These are phyloP conservation scores for Keithomyces neogunnii DNA, from an alignment of 2,329 filamentous ascomycete species.

Conservation along the genomic window DNA sequence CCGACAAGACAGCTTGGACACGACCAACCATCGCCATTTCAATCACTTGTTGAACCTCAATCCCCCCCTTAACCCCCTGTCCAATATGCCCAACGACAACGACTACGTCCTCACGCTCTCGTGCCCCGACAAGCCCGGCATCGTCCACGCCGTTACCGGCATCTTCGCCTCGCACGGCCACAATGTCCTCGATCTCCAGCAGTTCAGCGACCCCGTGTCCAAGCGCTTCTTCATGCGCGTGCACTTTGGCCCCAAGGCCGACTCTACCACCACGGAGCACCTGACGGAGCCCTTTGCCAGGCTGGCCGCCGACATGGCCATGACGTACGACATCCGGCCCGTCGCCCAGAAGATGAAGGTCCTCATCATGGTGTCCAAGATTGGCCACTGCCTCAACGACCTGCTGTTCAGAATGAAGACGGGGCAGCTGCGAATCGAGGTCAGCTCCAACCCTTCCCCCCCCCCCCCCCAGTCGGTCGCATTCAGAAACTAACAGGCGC, in stretches of 20 bases:
- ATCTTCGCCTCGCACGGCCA: slow-evolving; percentile 64
- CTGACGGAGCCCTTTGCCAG: slow-evolving; percentile 48
- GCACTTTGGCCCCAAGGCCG: slow-evolving; percentile 59
- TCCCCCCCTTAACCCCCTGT: background rate
- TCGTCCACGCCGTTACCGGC: slow-evolving; percentile 76
- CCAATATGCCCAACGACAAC: slow-evolving; percentile 27
- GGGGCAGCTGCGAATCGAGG: slow-evolving; percentile 63
- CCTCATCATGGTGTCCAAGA: slow-evolving; percentile 85
- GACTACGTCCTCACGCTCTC: slow-evolving; percentile 73
- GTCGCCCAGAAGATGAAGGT: slow-evolving; percentile 63
- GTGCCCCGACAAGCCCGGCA: slow-evolving; percentile 76
- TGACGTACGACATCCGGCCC: slow-evolving; percentile 65
- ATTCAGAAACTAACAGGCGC: background rate
- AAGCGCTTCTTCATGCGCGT: slow-evolving; percentile 84
- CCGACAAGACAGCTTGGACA: too few relatives aligned
- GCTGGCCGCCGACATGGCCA: slow-evolving; percentile 54
- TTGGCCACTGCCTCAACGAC: slow-evolving; percentile 79
- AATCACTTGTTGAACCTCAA: background rate
- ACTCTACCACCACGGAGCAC: slow-evolving; percentile 36
- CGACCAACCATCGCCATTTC: background rate
- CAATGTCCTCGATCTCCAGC: slow-evolving; percentile 78
- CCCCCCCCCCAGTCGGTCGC: background rate
- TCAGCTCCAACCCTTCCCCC: slow-evolving; percentile 1
- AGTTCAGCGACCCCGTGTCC: slow-evolving; percentile 69
- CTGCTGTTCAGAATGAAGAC: slow-evolving; percentile 71